Base-by-base conservation (phyloP, 2,329 filamentous ascomycete genomes). In the Colletotrichum graminicola region DNA sequence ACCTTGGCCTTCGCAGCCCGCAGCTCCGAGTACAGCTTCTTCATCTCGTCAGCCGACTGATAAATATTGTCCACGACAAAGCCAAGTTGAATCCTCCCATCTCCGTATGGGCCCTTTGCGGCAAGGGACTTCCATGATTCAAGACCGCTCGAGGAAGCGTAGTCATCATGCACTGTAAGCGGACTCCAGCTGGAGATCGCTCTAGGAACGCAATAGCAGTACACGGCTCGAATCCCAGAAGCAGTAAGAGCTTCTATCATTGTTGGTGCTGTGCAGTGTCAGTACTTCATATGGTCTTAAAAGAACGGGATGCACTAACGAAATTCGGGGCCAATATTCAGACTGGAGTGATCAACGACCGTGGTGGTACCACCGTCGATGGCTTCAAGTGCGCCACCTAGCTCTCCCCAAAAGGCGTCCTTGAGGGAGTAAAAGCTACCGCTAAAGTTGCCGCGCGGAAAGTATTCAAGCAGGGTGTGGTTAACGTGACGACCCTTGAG, bases 351-450 rank as follows among this genome's bases (percentile, higher is more conserved):
- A 18, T 75, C 67, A n/a, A 74, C 57, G 5, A 71, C 66, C 0
- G 82, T 83, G 0, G 84, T 85, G 8, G 80, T 83, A 0, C 84
- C 84, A 0, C 78, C 81, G 51, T 85, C 81, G 8, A 85, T 74
- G 14, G 77, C 75, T 73, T 84, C 83, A 18, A 84, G 75, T 21
- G 77, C 77, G 2, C 83, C 84, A 12, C 77, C 80, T 5, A 84
- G 75, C 69, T 83, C 76, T n/a, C 83, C 83, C 80, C 84, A 84
- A 75, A 84, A 87, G 3, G 85, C 75, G 67, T 88, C 86, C 2
- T 82, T 77, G 2, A 73, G 32, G 8, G 57, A 23, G 14, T 51
- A 67, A 2, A 71, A 56, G 3, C 51, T 34, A 0, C 77, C 67
- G 74, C 77, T 78, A 75, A 66, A 80, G 75, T 7, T 80, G 75